Evolutionary conservation across 2,329 filamentous ascomycete species (phyloP).

Genomic region (Ceratocystis albifundus): DNA sequence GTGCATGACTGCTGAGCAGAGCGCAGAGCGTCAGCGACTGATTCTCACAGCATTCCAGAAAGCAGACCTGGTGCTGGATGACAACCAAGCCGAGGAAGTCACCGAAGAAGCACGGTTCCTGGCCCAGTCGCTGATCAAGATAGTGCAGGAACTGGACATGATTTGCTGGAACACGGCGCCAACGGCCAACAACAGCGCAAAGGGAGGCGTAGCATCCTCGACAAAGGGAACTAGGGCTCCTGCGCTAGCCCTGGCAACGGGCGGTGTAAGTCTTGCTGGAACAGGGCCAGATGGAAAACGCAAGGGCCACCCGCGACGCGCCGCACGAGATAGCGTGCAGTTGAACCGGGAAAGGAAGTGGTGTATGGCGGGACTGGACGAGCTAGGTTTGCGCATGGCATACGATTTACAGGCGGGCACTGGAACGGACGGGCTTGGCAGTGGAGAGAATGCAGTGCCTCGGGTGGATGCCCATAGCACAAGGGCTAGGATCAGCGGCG

Average conservation of each 20-base stretch:
- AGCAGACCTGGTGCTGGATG: not conserved
- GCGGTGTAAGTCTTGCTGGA: not conserved
- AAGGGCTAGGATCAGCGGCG: not conserved
- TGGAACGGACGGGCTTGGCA: not conserved
- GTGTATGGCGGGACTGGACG: conserved; percentile 14
- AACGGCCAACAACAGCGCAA: not conserved
- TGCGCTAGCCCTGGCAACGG: not conserved
- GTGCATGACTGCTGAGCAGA: not conserved
- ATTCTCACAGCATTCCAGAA: not conserved
- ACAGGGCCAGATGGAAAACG: not conserved
- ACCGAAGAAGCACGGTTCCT: conserved; percentile 11
- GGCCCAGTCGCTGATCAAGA: conserved; percentile 12
- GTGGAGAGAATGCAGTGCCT: conserved; percentile 5
- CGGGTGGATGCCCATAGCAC: not conserved
- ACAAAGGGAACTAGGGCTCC: not conserved
- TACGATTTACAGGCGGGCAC: conserved; percentile 15
- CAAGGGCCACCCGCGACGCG: conserved; percentile 18
- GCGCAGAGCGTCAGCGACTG: not conserved
- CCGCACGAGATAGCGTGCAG: conserved; percentile 19
- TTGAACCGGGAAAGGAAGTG: conserved; percentile 20
- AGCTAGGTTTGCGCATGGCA: conserved; percentile 13
- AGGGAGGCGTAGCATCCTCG: not conserved
- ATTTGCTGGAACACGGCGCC: conserved; percentile 11
- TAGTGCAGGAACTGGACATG: conserved; percentile 20
- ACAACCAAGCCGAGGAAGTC: not conserved